Evolutionary conservation across 1,284 basidiomycete genomes (phyloP), one percentile per base, ranked within the genome.

Genomic region (Pterula multifida): DNA sequence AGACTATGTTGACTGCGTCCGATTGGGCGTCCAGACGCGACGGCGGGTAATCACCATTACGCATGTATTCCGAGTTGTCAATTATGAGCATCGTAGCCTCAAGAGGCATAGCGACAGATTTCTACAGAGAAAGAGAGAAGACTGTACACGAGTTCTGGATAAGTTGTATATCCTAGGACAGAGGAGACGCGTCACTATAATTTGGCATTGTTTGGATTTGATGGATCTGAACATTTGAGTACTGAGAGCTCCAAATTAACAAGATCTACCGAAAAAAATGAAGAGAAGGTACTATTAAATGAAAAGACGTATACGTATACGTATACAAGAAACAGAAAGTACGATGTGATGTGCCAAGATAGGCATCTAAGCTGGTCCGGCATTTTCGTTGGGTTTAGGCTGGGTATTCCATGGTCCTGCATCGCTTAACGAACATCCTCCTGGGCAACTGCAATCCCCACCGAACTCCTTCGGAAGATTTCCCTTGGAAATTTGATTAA

Each of bases 11-110:
- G 54, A 94, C 89, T 2, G 95, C 91, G 68, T 98, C 94, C 13
- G 84, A 70, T 68, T 98, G 95, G 0, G 94, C 90, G 50, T 88
- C 84, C 65, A 93, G 92, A 56, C 84, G 79, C 26, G 85, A 86
- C 28, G 93, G 93, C 35, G 74, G 71, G 66, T 94, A 97, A 70
- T 98, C 94, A 42, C 94, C 94, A 68, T 98, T 98, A 58, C 89
- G 79, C 90, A 93, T 94, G 69, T 86, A 93, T 67, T 94, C 91
- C 2, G 90, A 93, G 64, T 93, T 93, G 75, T 94, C 91, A 56
- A 94, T 81, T 36, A 93, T 78, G 68, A 94, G 81, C 79, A 94
- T 90, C 32, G 90, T 92, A 49, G 90, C 90, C 79, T 95, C 90
- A 64, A 94, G 78, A 56, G 90, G 88, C 90, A 94, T 94, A 54